Base-by-base conservation (phyloP, 2,329 filamentous ascomycete genomes). In the Pseudogymnoascus sp. region DNA sequence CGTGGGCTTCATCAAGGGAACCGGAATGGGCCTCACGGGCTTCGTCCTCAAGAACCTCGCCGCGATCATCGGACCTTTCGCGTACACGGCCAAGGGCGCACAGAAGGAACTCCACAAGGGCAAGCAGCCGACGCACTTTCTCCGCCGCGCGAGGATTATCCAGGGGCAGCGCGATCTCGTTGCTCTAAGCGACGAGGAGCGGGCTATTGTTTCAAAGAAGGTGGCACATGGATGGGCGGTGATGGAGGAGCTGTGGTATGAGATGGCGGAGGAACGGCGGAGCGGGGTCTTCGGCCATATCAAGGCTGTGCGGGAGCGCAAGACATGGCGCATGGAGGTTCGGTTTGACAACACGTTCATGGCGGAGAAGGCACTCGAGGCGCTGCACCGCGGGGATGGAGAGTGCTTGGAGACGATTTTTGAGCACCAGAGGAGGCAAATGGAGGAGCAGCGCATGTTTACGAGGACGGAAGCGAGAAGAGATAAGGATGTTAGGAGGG, bases 31-130 rank as follows among this genome's bases (percentile, higher is more conserved):
- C 0, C 67, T 88, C 6, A 83, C 80, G 1, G 85, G 86, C 0
- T 80, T 88, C 23, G 78, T 88, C 2, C 76, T 89, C 28, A 89
- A 89, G 71, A 82, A 86, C 60, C 77, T 88, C 5, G 79, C 85
- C 0, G 87, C 86, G 5, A 63, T 87, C 1, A 70, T 86, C 1
- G 84, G 85, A 0, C 84, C 84, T 0, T 67, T 84, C 2, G 85
- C 84, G 0, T 89, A 85, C 67, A 80, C 83, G 0, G 77, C 87
- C 65, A 87, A 89, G 69, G 87, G 87, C 0, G 70, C 87, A 0
- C 79, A 83, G 33, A 87, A 86, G 66, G 83, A 89, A 69, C 72
- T 79, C 1, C 76, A 80, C 64, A 80, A 84, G 35, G 16, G 76
- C 8, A 78, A 78, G 62, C 80, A 82, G 64, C 84, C 84, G 0